These are phyloP conservation scores for Colletotrichum sp. DNA, from an alignment of 2,329 filamentous ascomycete species.

Conservation along the genomic window DNA sequence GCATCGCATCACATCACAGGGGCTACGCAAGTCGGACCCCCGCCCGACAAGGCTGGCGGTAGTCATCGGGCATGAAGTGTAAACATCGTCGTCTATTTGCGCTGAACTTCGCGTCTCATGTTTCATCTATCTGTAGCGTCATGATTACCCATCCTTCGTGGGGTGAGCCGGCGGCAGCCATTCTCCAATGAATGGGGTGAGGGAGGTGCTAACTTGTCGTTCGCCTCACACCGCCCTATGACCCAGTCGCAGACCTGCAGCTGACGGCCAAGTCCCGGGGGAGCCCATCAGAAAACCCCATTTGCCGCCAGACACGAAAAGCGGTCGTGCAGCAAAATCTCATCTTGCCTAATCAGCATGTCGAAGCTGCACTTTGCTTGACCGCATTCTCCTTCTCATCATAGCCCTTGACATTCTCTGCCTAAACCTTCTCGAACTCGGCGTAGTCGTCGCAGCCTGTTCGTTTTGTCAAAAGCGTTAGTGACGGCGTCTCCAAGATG, in stretches of 20 bases:
- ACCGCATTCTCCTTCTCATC: not conserved
- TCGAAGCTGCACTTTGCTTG: not conserved
- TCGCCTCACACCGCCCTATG: conserved; percentile 9
- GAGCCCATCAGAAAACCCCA: conserved; percentile 11
- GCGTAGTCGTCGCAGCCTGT: conserved; percentile 14
- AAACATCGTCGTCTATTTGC: conserved; percentile 5
- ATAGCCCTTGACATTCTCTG: not conserved
- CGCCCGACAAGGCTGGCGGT: not conserved
- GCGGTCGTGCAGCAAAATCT: not conserved
- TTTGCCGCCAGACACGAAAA: conserved; percentile 8
- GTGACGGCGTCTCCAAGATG: not conserved
- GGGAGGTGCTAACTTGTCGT: conserved; percentile 4
- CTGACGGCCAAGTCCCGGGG: not conserved
- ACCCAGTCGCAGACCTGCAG: conserved; percentile 10
- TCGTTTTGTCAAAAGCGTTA: not conserved
- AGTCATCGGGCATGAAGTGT: not conserved
- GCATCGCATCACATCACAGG: not conserved
- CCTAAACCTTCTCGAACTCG: conserved; percentile 3
- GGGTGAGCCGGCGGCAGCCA: not conserved
- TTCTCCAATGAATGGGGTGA: not conserved
- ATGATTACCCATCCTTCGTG: not conserved
- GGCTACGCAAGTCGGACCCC: not conserved
- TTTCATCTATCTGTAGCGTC: conserved; percentile 11
- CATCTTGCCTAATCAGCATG: not conserved
- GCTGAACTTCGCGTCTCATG: not conserved